These are phyloP conservation scores for Trypanosomatidae sp. DNA, from an alignment of 208 protist species.

Conservation along the genomic window DNA sequence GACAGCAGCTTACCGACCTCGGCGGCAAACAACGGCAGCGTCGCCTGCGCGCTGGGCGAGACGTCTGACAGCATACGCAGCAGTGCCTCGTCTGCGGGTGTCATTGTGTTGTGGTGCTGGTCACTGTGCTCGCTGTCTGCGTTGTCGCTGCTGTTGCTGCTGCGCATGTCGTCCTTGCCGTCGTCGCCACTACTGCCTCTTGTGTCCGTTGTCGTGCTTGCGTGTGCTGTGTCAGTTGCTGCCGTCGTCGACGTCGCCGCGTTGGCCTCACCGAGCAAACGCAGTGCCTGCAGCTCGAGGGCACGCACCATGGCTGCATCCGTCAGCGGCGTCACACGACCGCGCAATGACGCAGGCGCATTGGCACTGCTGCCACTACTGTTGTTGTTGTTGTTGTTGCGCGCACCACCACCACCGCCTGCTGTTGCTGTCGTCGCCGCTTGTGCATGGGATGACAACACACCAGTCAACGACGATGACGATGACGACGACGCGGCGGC, in stretches of 20 bases:
- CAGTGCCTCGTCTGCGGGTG: neutral
- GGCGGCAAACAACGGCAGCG: conserved; percentile 20
- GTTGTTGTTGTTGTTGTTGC: neutral
- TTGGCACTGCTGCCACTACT: no score
- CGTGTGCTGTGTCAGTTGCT: no score
- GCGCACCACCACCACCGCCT: no score
- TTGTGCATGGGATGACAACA: neutral
- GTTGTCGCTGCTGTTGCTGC: neutral
- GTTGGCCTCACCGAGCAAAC: no score
- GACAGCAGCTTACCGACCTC: conserved; percentile 71
- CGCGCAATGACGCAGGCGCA: no score
- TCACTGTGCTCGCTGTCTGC: neutral
- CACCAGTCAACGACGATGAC: neutral
- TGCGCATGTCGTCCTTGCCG: neutral
- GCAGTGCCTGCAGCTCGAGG: no score
- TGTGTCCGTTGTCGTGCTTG: no score
- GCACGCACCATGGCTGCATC: no score
- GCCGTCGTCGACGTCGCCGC: no score
- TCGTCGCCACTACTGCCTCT: neutral
- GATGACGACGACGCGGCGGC: neutral
- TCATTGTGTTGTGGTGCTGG: no score
- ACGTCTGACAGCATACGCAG: conserved; percentile 1
- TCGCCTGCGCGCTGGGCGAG: conserved; percentile 22
- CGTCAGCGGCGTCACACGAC: no score
- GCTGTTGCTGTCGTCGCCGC: neutral